Conservation (phyloP, 2,329 filamentous ascomycete species). For the Venturia nashicola region DNA sequence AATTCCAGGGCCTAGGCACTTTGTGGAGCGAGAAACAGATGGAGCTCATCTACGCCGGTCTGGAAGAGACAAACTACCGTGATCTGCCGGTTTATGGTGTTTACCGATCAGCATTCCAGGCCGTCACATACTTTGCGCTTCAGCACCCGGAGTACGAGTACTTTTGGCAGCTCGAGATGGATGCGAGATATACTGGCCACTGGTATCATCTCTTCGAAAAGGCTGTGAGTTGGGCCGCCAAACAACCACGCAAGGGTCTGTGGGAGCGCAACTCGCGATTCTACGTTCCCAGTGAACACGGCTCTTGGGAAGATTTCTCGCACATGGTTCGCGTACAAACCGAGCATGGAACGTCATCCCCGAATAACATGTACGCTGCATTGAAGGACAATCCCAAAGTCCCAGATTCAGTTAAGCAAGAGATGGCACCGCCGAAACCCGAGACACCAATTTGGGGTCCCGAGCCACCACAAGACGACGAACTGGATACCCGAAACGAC, state of each 20-base stretch:
- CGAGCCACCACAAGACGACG: conserved; percentile 27
- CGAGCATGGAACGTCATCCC: conserved; percentile 35
- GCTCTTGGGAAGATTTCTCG: conserved; percentile 60
- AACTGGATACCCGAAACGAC: conserved; percentile 40
- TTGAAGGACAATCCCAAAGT: conserved; percentile 30
- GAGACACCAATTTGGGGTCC: conserved; percentile 40
- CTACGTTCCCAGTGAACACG: conserved; percentile 61
- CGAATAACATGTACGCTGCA: conserved; percentile 30
- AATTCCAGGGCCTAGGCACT: conserved; percentile 40
- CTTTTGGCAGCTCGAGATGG: conserved; percentile 96
- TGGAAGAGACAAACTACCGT: conserved; percentile 37
- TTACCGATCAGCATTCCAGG: conserved; percentile 74
- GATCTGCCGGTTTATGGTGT: conserved; percentile 57
- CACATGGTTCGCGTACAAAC: conserved; percentile 52
- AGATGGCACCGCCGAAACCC: conserved; percentile 16
- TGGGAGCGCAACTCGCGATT: conserved; percentile 71
- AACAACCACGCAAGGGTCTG: conserved; percentile 57
- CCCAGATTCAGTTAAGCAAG: conserved; percentile 22
- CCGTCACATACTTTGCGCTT: conserved; percentile 85
- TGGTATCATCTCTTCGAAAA: conserved; percentile 69
- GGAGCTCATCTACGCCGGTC: conserved; percentile 40
- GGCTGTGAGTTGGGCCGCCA: conserved; percentile 51
- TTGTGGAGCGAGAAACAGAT: conserved; percentile 41
- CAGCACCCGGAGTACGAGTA: conserved; percentile 80
- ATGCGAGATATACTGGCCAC: conserved; percentile 79